Evolutionary conservation across 2,329 filamentous ascomycete genomes (phyloP), one percentile per base, ranked within the genome.

Genomic region (Nigrospora sphaerica): DNA sequence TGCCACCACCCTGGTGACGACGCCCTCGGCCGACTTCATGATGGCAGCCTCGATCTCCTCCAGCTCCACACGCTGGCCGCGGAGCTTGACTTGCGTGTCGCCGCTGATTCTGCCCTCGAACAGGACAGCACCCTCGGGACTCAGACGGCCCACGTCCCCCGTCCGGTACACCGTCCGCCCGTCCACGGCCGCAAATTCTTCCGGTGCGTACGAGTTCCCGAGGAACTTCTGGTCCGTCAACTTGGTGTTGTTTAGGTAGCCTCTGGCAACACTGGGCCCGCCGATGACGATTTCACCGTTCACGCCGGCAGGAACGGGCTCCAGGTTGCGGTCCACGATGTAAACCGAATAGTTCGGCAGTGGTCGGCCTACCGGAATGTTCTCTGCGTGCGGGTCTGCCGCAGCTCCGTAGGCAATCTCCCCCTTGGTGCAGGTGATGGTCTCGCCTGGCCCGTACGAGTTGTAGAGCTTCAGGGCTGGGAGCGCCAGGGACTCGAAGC

Each of bases 51-150:
- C 43, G 49, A 76, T 62, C 11, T 75, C 72, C 6, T 56, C 53
- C 0, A 75, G 55, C 12, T 76, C 71, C 13, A 73, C 63, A 4
- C 69, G 59, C 23, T 66, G 39, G 0, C 69, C 69, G 4, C 63
- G 56, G 1, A 71, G 49, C 52, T 71, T 71, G 49, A 69, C 53
- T 35, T 66, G 62, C 1, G 57, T 59, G 47, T 71, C 66, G 12
- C 65, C 61, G 9, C n/a, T 19, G 46, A 69, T 70, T 5, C 67
- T 61, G 10, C 65, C 61, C 4, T 57, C 36, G 47, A 63, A 57
- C 2, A 53, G 46, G 12, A 70, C 39, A 0, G 53, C 39, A 17
- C 66, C 66, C 34, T 63, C 57, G 2, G 23, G 44, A n/a, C n/a
- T 46, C 44, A 39, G 63, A 48, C 18, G 55, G 52, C 12, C 63